Evolutionary conservation across 805 yeast species (phyloP), one percentile per base, ranked within the genome.

Genomic region (Debaryomyces prosopidis): DNA sequence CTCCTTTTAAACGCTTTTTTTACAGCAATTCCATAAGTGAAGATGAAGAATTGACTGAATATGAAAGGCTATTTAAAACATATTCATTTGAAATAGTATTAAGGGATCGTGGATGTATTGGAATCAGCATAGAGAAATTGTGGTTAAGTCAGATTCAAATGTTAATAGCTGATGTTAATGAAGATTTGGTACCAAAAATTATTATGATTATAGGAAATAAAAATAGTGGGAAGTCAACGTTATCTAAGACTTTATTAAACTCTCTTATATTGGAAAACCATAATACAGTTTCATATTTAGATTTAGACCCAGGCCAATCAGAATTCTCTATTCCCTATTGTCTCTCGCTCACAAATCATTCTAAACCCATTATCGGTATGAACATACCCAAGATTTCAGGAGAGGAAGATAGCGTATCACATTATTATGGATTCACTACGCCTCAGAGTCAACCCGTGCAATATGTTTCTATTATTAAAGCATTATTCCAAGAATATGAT

Each of bases 281-380:
- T 4, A 45, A 59, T 0, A 58, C 67, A 0, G 65, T 84, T 2
- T 72, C 76, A 16, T 76, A 82, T 32, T 52, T 91, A 34, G 97
- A 91, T 54, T 59, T 89, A 1, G 98, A 91, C 59, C 96, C 97
- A 0, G 96, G 96, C 0, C 96, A 90, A 59, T 82, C 96, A 0
- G 95, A 87, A 55, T 82, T 76, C 50, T 81, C 90, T 0, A 69
- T 71, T 7, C 94, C 96, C 0, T 90, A 85, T 27, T 78, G 85
- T 36, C 64, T 90, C 2, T 81, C 95, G 0, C 62, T 87, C 10
- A 71, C 78, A 1, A 62, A 65, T 2, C 53, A 53, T 15, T 11
- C 43, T 1, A 56, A 64, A 4, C 65, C 66, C 10, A 47, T 66
- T 9, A 52, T 62, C 26, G 70, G 72, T 0, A 49, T 58, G 4